These are phyloP conservation scores for Cercospora brassicicola DNA, from an alignment of 2,329 filamentous ascomycete species.

Conservation along the genomic window DNA sequence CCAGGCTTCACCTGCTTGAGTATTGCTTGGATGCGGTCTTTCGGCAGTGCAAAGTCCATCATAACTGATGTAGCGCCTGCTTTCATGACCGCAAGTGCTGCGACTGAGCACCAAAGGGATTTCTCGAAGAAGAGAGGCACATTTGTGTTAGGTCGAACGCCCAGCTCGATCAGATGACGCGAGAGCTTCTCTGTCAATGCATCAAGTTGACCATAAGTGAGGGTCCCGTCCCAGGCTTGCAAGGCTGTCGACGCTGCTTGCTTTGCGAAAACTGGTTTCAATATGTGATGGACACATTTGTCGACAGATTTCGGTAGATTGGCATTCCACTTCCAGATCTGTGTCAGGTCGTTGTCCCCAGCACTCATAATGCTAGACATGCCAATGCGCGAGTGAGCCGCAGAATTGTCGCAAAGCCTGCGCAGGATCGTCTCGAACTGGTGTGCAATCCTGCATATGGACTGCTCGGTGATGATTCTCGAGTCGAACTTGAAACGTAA, in stretches of 20 bases:
- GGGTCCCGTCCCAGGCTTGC: constrained; percentile 15
- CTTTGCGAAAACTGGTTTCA: not conserved
- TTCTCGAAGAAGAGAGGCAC: constrained; percentile 42
- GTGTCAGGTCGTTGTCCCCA: not conserved
- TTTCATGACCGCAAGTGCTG: constrained; percentile 43
- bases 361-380: not conserved
- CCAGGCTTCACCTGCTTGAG: constrained; percentile 29
- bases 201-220: constrained; percentile 20
- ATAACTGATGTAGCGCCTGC: constrained; percentile 41
- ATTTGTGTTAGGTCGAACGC: not conserved
- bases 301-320: not conserved
- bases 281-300: constrained; percentile 9
- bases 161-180: constrained; percentile 1
- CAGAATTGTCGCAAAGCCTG: not conserved
- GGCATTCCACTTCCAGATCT: constrained; percentile 12
- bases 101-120: constrained; percentile 39
- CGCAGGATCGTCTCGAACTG: not conserved
- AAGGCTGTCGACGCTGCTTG: constrained; percentile 24
- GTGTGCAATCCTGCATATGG: not conserved
- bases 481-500: constrained; percentile 7
- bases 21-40: constrained; percentile 9
- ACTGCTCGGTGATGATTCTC: not conserved
- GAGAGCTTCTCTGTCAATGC: constrained; percentile 5
- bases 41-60: constrained; percentile 38
- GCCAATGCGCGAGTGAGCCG: not conserved